Percentiles rank a stretch among this genome's conserved stretches.
Conservation (phyloP, 768 basidiomycete genomes). For the Amanita phalloides region DNA sequence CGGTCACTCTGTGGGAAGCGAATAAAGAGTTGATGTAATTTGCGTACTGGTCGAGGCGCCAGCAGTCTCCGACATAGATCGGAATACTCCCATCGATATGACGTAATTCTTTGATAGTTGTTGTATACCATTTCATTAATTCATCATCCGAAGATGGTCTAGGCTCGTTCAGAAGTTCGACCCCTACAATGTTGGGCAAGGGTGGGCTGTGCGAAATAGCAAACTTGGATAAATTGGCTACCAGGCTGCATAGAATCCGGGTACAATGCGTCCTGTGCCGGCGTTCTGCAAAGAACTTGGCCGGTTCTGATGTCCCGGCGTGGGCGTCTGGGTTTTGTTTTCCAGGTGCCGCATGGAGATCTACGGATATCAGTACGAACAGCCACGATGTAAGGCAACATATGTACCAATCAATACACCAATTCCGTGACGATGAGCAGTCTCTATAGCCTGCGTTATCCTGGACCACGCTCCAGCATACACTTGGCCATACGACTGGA, state of each 20-base stretch:
- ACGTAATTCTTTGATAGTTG: constrained; percentile 43
- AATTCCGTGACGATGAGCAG: constrained; percentile 45
- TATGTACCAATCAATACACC: constrained; percentile 61
- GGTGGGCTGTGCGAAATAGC: constrained; percentile 21
- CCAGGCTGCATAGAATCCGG: constrained; percentile 34
- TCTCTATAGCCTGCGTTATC: constrained; percentile 47
- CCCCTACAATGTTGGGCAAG: constrained; percentile 43
- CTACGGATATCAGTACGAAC: constrained; percentile 19
- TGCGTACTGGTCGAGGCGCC: constrained; percentile 59
- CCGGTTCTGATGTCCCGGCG: constrained; percentile 44
- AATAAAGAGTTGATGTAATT: constrained; percentile 27
- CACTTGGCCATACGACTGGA: constrained; percentile 34
- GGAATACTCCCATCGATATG: constrained; percentile 45
- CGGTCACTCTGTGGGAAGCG: constrained; percentile 3
- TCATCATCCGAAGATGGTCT: constrained; percentile 35
- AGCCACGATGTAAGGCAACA: too few relatives aligned
- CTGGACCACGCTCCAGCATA: constrained; percentile 61
- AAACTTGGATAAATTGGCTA: constrained; percentile 17
- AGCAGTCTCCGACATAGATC: constrained; percentile 67
- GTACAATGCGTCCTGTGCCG: constrained; percentile 37
- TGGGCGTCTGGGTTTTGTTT: constrained; percentile 67
- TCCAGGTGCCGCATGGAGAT: constrained; percentile 66
- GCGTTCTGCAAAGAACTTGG: constrained; percentile 37
- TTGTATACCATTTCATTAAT: constrained; percentile 54
- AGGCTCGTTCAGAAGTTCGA: constrained; percentile 54